Evolutionary conservation across 192 early-diverging fungal genomes (phyloP).

Genomic region (Backusella australiensis): DNA sequence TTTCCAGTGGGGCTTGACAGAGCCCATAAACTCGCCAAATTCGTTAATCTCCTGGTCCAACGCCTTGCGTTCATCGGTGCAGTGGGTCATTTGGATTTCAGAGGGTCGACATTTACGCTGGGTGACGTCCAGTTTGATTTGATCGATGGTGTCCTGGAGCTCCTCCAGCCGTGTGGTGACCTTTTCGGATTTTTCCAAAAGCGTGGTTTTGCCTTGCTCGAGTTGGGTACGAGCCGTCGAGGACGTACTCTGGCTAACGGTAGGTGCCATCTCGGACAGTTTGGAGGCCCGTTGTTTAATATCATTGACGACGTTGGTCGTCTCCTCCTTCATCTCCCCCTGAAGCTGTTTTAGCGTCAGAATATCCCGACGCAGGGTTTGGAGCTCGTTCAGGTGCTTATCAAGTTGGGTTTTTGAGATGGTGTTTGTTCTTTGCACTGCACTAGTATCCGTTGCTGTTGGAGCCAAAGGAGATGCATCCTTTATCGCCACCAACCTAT

Average conservation of each 20-base stretch:
- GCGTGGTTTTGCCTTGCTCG: conserved; percentile 51
- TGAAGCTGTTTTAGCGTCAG: conserved; percentile 51
- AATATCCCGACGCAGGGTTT: conserved; percentile 47
- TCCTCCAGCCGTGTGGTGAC: conserved; percentile 56
- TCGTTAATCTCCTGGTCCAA: conserved; percentile 50
- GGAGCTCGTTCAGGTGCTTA: conserved; percentile 43
- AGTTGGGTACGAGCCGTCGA: conserved; percentile 25
- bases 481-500: background rate
- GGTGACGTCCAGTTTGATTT: conserved; percentile 71
- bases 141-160: conserved; percentile 64
- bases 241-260: background rate
- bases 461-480: background rate
- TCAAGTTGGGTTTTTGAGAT: conserved; percentile 20
- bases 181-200: conserved; percentile 44
- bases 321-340: conserved; percentile 15
- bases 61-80: conserved; percentile 47
- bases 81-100: conserved; percentile 49
- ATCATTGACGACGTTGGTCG: conserved; percentile 9
- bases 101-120: conserved; percentile 65
- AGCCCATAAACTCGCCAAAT: conserved; percentile 57
- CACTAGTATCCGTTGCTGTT: background rate
- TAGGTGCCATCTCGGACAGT: background rate
- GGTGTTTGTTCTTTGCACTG: background rate
- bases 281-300: conserved; percentile 17
- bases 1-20: conserved; percentile 72